A percentile compares a stretch with the other conserved stretches of the same genome.
Conservation (phyloP, 1,139 yeast species). For the Meyerozyma athensensis region DNA sequence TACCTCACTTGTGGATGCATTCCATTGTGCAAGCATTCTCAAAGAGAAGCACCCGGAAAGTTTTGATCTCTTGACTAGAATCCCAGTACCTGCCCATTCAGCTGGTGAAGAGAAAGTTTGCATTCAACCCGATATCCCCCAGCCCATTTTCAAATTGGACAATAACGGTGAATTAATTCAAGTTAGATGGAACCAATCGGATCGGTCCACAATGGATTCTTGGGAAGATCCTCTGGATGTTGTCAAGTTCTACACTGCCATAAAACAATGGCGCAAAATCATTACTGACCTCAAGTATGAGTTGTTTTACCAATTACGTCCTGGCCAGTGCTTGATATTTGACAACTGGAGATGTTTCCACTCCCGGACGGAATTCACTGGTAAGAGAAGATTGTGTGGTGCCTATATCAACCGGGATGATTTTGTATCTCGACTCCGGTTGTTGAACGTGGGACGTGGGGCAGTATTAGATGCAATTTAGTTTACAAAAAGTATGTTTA, state of each 20-base stretch:
- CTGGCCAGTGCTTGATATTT: slow-evolving; percentile 67
- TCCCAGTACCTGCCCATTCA: slow-evolving; percentile 68
- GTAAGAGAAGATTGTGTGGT: slow-evolving; percentile 71
- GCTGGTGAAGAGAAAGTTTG: slow-evolving; percentile 71
- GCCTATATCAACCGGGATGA: slow-evolving; percentile 72
- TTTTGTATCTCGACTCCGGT: slow-evolving; percentile 51
- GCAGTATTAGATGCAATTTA: slow-evolving; percentile 40
- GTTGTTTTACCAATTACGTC: slow-evolving; percentile 52
- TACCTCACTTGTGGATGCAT: slow-evolving; percentile 67
- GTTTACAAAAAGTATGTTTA: background rate
- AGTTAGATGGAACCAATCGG: slow-evolving; percentile 74
- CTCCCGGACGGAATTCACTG: slow-evolving; percentile 66
- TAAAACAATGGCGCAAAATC: slow-evolving; percentile 53
- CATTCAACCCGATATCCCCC: slow-evolving; percentile 57
- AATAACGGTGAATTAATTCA: slow-evolving; percentile 53
- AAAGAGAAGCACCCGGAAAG: slow-evolving; percentile 48
- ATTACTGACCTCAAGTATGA: slow-evolving; percentile 51
- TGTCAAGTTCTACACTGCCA: slow-evolving; percentile 55
- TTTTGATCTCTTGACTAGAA: slow-evolving; percentile 46
- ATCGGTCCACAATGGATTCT: slow-evolving; percentile 60
- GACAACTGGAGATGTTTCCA: slow-evolving; percentile 79
- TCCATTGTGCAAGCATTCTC: slow-evolving; percentile 54
- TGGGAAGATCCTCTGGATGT: slow-evolving; percentile 54
- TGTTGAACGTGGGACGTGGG: slow-evolving; percentile 50
- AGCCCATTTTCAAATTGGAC: slow-evolving; percentile 60